phyloP scores from a whole-genome alignment of 2,329 filamentous ascomycete species.

The Elsinoe perseae region DNA sequence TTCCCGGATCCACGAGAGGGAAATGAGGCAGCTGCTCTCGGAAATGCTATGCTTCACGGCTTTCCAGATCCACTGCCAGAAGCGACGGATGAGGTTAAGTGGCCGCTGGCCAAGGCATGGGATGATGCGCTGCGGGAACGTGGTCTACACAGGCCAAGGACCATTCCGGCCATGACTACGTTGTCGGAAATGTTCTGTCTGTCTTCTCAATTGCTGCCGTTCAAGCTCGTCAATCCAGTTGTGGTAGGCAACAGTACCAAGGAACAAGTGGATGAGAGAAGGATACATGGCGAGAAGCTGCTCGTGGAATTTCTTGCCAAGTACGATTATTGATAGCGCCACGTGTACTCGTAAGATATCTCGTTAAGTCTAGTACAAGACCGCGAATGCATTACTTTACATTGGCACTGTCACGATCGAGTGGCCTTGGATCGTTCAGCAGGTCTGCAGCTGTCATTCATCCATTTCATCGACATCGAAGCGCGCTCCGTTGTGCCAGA shows the following conservation, averaged over 20 bases:
- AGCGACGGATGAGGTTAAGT: neutral
- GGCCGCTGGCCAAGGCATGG: conserved; percentile 11
- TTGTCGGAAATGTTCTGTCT: conserved; percentile 8
- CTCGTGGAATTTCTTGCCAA: neutral
- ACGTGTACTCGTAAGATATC: too few relatives aligned
- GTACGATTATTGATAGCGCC: neutral
- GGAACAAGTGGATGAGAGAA: neutral
- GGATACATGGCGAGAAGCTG: neutral
- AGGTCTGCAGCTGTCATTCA: too few relatives aligned
- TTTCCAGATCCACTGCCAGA: conserved; percentile 9
- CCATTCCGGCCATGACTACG: neutral
- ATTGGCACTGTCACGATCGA: too few relatives aligned
- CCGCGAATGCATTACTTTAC: too few relatives aligned
- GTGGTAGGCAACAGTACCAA: conserved; percentile 1
- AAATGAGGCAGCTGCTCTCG: neutral
- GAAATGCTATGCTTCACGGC: conserved; percentile 8
- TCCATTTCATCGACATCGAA: too few relatives aligned
- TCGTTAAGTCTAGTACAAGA: too few relatives aligned
- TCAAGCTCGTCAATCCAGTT: neutral
- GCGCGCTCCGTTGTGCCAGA: too few relatives aligned
- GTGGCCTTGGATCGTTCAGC: too few relatives aligned
- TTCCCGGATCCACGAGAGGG: conserved; percentile 4
- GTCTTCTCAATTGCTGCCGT: conserved; percentile 6
- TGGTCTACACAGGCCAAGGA: conserved; percentile 1
- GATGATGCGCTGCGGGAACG: neutral